Percentiles rank a stretch among this genome's conserved stretches.
Evolutionary conservation across 805 yeast genomes (phyloP).

Genomic region (Pichia occidentalis): DNA sequence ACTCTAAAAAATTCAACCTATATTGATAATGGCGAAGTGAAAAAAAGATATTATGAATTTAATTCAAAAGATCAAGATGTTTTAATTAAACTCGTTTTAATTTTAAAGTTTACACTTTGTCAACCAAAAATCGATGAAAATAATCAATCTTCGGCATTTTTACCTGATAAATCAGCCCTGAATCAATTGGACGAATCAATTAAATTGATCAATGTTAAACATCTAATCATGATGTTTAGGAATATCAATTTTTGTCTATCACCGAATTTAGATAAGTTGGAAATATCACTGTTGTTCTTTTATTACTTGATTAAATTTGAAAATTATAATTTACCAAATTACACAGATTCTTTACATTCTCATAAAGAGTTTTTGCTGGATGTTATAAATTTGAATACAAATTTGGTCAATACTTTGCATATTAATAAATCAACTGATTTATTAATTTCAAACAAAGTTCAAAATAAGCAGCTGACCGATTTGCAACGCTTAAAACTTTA

Average conservation of each 20-base stretch:
- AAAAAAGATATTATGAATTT: conserved; percentile 32
- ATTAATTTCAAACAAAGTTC: conserved; percentile 1
- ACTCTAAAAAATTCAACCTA: conserved; percentile 27
- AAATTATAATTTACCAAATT: conserved; percentile 19
- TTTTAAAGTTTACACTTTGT: conserved; percentile 43
- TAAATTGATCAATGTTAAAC: conserved; percentile 29
- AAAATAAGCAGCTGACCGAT: conserved; percentile 18
- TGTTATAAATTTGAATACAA: conserved; percentile 36
- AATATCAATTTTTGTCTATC: conserved; percentile 40
- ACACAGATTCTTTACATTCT: conserved; percentile 27
- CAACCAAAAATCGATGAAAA: conserved; percentile 26
- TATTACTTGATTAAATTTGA: conserved; percentile 40
- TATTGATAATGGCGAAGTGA: conserved; percentile 38
- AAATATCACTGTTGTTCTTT: conserved; percentile 42
- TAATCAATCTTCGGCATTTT: conserved; percentile 16
- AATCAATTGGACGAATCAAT: conserved; percentile 29
- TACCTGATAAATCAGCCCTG: conserved; percentile 23
- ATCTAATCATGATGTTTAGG: conserved; percentile 40
- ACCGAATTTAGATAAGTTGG: conserved; percentile 42
- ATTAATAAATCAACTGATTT: conserved; percentile 24
- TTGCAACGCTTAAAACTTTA: conserved; percentile 35
- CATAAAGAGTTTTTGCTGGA: conserved; percentile 33
- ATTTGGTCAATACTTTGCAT: conserved; percentile 40
- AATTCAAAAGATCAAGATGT: conserved; percentile 28
- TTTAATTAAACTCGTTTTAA: conserved; percentile 46